A percentile compares a stretch with the other conserved stretches of the same genome.
Evolutionary conservation across 805 yeast genomes (phyloP).

Genomic region (Saccharomyces kudriavzevii): DNA sequence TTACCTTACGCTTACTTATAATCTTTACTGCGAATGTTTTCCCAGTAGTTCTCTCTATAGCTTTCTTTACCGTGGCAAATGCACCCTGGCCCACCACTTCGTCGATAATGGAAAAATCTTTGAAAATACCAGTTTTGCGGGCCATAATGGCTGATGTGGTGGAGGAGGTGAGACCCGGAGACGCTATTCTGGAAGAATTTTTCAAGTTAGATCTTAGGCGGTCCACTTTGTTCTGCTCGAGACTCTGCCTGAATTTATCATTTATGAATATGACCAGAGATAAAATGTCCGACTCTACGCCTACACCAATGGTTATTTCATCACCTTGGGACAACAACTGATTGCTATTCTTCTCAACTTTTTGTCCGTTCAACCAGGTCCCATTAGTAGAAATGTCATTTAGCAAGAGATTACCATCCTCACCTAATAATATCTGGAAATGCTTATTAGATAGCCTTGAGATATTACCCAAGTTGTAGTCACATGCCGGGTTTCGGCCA

Average conservation of each 20-base stretch:
- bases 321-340: slow-evolving; percentile 87
- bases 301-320: slow-evolving; percentile 83
- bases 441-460: slow-evolving; percentile 70
- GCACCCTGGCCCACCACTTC: slow-evolving; percentile 97
- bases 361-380: slow-evolving; percentile 69
- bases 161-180: background rate
- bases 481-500: slow-evolving; percentile 64
- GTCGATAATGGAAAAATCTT: slow-evolving; percentile 67
- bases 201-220: slow-evolving; percentile 1
- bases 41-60: slow-evolving; percentile 78
- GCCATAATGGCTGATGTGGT: background rate
- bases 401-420: slow-evolving; percentile 40
- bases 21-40: slow-evolving; percentile 85
- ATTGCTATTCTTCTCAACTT: slow-evolving; percentile 68
- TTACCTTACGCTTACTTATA: slow-evolving; percentile 71
- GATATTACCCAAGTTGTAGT: slow-evolving; percentile 52
- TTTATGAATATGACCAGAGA: slow-evolving; percentile 41
- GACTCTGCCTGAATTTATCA: slow-evolving; percentile 25
- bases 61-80: slow-evolving; percentile 90
- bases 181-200: slow-evolving; percentile 2
- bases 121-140: slow-evolving; percentile 42
- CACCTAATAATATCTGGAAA: slow-evolving; percentile 60
- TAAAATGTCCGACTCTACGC: slow-evolving; percentile 62
- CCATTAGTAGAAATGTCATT: slow-evolving; percentile 85
- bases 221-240: slow-evolving; percentile 14